Conservation (phyloP, 306 rosid genomes). For the Acacia crassicarpa region DNA sequence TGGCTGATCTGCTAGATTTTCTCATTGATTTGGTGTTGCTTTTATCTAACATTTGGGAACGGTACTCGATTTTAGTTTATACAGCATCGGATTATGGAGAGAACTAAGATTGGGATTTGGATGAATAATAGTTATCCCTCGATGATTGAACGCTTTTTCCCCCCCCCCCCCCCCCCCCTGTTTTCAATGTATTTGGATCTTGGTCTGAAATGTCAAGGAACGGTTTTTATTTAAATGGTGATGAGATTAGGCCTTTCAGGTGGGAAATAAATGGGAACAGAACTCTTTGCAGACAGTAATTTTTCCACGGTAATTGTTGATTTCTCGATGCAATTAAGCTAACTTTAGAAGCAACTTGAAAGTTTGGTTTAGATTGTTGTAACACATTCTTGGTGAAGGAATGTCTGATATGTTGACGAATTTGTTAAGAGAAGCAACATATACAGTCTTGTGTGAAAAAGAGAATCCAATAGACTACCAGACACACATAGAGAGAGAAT, state of each 20-base stretch:
- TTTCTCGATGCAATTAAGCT: background rate
- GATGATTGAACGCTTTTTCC: background rate
- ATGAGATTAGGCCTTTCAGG: background rate
- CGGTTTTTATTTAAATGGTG: background rate
- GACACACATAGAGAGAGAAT: background rate
- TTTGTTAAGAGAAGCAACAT: background rate
- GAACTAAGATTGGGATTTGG: background rate
- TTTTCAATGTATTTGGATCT: background rate
- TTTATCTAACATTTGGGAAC: background rate
- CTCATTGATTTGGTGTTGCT: background rate
- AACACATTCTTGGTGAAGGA: background rate
- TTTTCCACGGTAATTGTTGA: background rate
- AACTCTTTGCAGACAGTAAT: background rate
- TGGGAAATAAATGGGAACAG: background rate
- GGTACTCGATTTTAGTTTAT: background rate
- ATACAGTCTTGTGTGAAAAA: background rate
- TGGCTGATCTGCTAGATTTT: slow-evolving; percentile 33
- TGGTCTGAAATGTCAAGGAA: background rate
- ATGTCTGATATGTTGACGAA: background rate
- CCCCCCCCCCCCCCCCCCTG: too few species aligned
- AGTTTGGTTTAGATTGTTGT: background rate
- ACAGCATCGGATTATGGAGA: background rate
- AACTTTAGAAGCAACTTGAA: background rate
- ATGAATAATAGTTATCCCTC: background rate
- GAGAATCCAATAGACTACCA: background rate